Percentiles rank a stretch among this genome's conserved stretches.
These are phyloP conservation scores for Pogostemon cablin DNA, from an alignment of 257 asterid genomes.

Conservation along the genomic window DNA sequence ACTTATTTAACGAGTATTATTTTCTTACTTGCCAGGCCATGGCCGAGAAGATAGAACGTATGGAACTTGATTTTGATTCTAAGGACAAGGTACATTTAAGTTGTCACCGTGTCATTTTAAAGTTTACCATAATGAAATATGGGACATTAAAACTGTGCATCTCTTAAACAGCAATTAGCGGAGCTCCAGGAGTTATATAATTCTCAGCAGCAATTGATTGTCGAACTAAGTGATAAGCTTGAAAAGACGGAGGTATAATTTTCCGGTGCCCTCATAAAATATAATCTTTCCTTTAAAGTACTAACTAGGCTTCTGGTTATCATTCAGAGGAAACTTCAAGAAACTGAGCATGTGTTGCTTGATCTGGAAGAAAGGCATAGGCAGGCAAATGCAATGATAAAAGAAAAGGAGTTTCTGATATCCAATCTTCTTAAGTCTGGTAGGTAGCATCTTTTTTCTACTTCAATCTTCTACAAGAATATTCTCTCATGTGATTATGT, in stretches of 20 bases:
- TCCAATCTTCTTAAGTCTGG: slow-evolving; percentile 94
- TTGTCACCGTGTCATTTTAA: slow-evolving; percentile 21
- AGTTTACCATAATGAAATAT: slow-evolving; percentile 13
- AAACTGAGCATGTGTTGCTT: slow-evolving; percentile 79
- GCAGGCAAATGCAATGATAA: slow-evolving; percentile 88
- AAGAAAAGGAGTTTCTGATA: slow-evolving; percentile 91
- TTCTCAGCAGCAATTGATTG: slow-evolving; percentile 79
- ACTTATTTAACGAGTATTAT: slow-evolving; percentile 18
- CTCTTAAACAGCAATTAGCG: slow-evolving; percentile 66
- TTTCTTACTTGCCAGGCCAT: slow-evolving; percentile 62
- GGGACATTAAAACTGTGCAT: slow-evolving; percentile 16
- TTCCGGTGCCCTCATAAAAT: slow-evolving; percentile 19
- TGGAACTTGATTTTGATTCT: slow-evolving; percentile 91
- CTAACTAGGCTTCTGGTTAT: slow-evolving; percentile 34
- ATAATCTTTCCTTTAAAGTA: slow-evolving; percentile 29
- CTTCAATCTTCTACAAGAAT: slow-evolving; percentile 1
- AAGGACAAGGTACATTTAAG: slow-evolving; percentile 79
- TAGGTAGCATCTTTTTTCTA: slow-evolving; percentile 38
- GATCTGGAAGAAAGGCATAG: slow-evolving; percentile 93
- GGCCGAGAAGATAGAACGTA: slow-evolving; percentile 90
- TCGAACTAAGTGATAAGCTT: slow-evolving; percentile 76
- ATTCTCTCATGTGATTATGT: slow-evolving; percentile 25
- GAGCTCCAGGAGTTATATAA: slow-evolving; percentile 82
- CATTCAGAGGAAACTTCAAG: slow-evolving; percentile 83
- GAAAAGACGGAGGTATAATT: slow-evolving; percentile 77